Conservation (phyloP, 805 yeast genomes). For the Starmerella sirachaensis region DNA sequence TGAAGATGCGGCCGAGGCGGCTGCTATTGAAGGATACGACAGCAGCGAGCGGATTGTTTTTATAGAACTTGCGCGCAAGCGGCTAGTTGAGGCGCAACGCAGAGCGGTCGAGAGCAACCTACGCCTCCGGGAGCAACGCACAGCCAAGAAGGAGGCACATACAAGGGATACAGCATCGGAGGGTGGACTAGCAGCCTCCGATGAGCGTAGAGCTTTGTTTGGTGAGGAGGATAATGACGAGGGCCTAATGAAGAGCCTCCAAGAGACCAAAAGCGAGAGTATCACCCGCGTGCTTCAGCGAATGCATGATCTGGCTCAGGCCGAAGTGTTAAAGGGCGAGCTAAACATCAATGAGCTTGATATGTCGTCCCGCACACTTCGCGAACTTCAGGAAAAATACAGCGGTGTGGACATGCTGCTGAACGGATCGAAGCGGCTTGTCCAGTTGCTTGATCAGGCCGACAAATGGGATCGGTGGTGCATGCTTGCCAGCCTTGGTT, state of each 20-base stretch:
- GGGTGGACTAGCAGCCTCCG: too few relatives aligned
- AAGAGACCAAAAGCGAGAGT: conserved; percentile 21
- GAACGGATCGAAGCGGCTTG: conserved; percentile 29
- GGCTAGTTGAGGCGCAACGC: conserved; percentile 22
- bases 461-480: conserved; percentile 30
- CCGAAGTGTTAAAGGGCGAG: conserved; percentile 30
- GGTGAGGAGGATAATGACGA: conserved; percentile 1
- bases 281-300: conserved; percentile 26
- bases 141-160: too few relatives aligned
- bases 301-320: conserved; percentile 30
- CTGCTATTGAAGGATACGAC: neutral
- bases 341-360: conserved; percentile 32
- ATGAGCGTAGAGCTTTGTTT: neutral
- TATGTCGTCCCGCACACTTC: conserved; percentile 27
- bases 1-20: conserved; percentile 14
- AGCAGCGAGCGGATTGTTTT: conserved; percentile 1
- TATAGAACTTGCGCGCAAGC: conserved; percentile 9
- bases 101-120: neutral
- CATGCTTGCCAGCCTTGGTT: conserved; percentile 31
- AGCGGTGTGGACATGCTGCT: conserved; percentile 30
- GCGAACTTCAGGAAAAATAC: conserved; percentile 28
- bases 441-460: conserved; percentile 31
- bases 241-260: conserved; percentile 8
- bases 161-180: too few relatives aligned
- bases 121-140: too few relatives aligned